These are phyloP conservation scores for Oryza nivara DNA, from an alignment of 176 grass and related monocot species.

Conservation along the genomic window DNA sequence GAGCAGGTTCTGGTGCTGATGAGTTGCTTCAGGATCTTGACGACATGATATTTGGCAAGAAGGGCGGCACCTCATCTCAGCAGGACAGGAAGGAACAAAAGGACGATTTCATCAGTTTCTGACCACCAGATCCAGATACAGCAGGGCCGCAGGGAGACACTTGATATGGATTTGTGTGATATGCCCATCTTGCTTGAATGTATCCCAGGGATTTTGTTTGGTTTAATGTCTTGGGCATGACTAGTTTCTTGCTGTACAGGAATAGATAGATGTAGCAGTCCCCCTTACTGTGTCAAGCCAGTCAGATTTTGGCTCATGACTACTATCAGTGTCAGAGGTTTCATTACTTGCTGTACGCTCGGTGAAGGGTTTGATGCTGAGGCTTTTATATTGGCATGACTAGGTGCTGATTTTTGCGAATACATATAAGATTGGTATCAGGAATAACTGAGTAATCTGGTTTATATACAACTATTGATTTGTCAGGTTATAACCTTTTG, in stretches of 20 bases:
- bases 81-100: conserved; percentile 54
- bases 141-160: not conserved
- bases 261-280: conserved; percentile 24
- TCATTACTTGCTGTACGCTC: not conserved
- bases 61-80: conserved; percentile 45
- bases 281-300: not conserved
- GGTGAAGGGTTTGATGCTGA: not conserved
- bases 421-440: no score
- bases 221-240: conserved; percentile 7
- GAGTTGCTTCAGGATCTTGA: conserved; percentile 65
- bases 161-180: conserved; percentile 19
- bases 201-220: not conserved
- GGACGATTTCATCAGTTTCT: conserved; percentile 68
- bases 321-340: not conserved
- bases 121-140: conserved; percentile 8
- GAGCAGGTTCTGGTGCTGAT: conserved; percentile 31
- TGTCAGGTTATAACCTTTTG: not conserved
- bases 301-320: not conserved
- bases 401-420: no score
- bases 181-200: not conserved
- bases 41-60: conserved; percentile 69
- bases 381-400: not conserved
- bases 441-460: not conserved
- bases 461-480: not conserved
- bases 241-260: conserved; percentile 41